Conservation (phyloP, 768 basidiomycete species). For the Tephrocybe sp. region DNA sequence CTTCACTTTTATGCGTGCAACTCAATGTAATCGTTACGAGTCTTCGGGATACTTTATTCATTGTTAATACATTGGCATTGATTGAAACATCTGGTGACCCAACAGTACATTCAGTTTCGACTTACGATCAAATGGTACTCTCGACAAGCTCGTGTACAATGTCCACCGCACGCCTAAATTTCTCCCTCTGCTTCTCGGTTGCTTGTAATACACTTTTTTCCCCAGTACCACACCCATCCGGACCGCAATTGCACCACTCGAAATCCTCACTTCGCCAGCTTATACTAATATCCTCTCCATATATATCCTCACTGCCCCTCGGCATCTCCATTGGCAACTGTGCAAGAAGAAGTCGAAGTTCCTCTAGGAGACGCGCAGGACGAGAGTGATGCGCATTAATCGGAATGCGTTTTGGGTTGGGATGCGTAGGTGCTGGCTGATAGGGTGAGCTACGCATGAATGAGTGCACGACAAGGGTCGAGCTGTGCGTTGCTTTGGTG, state of each 20-base stretch:
- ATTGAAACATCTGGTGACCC: too few relatives aligned
- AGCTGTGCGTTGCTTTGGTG: neutral
- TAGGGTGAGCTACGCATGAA: neutral
- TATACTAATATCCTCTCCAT: neutral
- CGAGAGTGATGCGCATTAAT: neutral
- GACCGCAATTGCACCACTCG: neutral
- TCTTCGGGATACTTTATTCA: too few relatives aligned
- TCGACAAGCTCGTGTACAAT: neutral
- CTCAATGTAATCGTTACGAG: too few relatives aligned
- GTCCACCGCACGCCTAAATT: constrained; percentile 1
- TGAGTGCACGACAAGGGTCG: neutral
- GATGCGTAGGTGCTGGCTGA: neutral
- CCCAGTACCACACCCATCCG: neutral
- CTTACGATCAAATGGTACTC: neutral
- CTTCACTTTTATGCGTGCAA: too few relatives aligned
- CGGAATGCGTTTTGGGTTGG: neutral
- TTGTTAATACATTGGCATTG: too few relatives aligned
- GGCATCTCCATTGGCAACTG: neutral
- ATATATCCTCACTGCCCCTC: neutral
- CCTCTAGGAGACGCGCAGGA: neutral
- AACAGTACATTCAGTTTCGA: too few relatives aligned
- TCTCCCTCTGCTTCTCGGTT: constrained; percentile 2
- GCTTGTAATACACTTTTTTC: neutral
- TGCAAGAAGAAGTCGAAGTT: neutral
- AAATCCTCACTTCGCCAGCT: constrained; percentile 1